These are phyloP conservation scores for Saprolegnia parasitica DNA, from an alignment of 352 stramenopile genomes.

Conservation along the genomic window DNA sequence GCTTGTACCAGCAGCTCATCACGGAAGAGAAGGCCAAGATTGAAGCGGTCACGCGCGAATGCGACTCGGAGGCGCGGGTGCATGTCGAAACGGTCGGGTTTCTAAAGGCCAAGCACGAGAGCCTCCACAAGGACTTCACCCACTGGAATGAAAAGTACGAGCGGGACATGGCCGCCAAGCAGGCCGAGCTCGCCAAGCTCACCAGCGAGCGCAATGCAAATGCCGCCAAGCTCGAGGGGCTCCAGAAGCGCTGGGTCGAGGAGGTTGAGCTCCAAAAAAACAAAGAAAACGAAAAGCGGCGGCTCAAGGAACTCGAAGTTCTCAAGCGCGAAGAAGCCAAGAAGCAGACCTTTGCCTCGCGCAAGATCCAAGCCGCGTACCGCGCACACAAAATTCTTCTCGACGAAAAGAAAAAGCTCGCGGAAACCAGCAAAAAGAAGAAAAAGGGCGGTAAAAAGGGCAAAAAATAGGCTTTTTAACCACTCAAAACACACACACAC, in stretches of 20 bases:
- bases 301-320: constrained; percentile 56
- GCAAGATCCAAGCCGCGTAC: constrained; percentile 67
- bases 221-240: constrained; percentile 53
- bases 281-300: constrained; percentile 67
- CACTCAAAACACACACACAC: neutral
- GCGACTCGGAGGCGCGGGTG: constrained; percentile 57
- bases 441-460: constrained; percentile 56
- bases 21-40: constrained; percentile 70
- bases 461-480: constrained; percentile 35
- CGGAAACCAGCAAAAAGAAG: constrained; percentile 61
- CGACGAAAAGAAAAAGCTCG: constrained; percentile 57
- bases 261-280: constrained; percentile 65
- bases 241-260: constrained; percentile 66
- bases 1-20: constrained; percentile 78
- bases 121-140: constrained; percentile 51
- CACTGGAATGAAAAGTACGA: constrained; percentile 82
- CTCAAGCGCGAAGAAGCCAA: constrained; percentile 64
- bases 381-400: constrained; percentile 40
- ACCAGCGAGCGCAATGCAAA: constrained; percentile 56
- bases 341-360: constrained; percentile 56
- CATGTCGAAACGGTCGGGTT: constrained; percentile 75
- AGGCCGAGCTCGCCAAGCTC: constrained; percentile 52
- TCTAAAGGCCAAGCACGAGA: constrained; percentile 70
- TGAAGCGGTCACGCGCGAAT: constrained; percentile 55
- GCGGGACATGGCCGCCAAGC: constrained; percentile 68